Evolutionary conservation across 768 basidiomycete species (phyloP), one percentile per base, ranked within the genome.

Genomic region (Tricholoma bakamatsutake): DNA sequence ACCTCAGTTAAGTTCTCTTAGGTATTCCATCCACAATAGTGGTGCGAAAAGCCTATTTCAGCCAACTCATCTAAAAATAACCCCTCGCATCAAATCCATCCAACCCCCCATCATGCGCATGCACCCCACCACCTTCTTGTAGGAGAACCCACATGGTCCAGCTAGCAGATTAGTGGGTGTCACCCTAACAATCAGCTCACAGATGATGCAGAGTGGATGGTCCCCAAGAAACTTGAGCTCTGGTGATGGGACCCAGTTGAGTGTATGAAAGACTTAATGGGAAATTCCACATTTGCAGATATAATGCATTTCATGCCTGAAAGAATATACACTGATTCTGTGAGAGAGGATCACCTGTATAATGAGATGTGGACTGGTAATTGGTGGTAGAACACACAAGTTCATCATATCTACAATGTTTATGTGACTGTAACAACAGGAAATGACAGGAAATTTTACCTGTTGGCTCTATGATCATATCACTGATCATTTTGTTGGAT

Each of bases 391-490:
- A 4, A 6, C 15, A 0, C 39, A 2, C 53, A 54, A 34, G 53
- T 54, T 17, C 45, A 64, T 3, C 15, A n/a, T 39, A 39, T 39
- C 37, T 39, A 39, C 37, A 39, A 39, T 39, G 37, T 39, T 39
- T 39, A 39, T 39, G 15, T 39, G 37, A 39, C 37, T 39, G 37
- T 39, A 12, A n/a, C 13, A 39, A 39, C 15, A 39, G 37, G 37
- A 39, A 39, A 62, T 68, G 7, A 52, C 42, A 3, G 58, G 66
- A 24, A 52, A 54, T 50, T 69, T 64, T 27, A 68, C 56, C 57
- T 35, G 34, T 55, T 50, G 30, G 50, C 50, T 35, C 57, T 24
- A 46, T 49, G 15, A 27, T 57, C 30, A 48, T 46, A 24, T 57
- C 53, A 28, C 39, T 52, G 37, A 56, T 58, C 30, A 55, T 56